A percentile compares a stretch with the other conserved stretches of the same genome.
Evolutionary conservation across 345 rosid genomes (phyloP).

Genomic region (Fremontodendron californicum): DNA sequence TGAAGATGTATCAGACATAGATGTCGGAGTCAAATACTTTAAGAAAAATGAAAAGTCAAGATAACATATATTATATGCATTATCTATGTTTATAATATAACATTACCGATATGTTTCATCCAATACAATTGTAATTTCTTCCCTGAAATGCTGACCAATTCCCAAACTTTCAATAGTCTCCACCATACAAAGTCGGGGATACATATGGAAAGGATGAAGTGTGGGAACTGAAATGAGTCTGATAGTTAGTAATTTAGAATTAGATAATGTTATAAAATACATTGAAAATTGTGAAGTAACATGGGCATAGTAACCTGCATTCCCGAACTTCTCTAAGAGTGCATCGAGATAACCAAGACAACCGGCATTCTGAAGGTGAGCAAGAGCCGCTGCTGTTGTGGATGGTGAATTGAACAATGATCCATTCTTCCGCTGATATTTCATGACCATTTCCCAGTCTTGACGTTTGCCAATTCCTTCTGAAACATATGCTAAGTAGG

Average conservation of each 20-base stretch:
- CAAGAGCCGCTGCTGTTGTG: slow-evolving; percentile 73
- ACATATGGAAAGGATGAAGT: slow-evolving; percentile 53
- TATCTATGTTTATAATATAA: not conserved
- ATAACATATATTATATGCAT: not conserved
- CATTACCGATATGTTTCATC: slow-evolving; percentile 66
- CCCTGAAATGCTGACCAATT: slow-evolving; percentile 49
- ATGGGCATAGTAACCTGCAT: slow-evolving; percentile 45
- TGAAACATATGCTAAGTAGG: slow-evolving; percentile 57
- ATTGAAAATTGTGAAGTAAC: not conserved
- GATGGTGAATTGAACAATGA: slow-evolving; percentile 88
- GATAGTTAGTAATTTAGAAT: slow-evolving; percentile 12
- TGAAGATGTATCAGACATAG: not conserved
- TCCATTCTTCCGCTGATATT: slow-evolving; percentile 68
- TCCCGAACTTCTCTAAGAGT: slow-evolving; percentile 54
- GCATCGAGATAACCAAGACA: slow-evolving; percentile 61
- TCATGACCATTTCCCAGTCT: slow-evolving; percentile 62
- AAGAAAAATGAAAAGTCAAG: not conserved
- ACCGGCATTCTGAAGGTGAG: slow-evolving; percentile 41
- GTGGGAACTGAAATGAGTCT: slow-evolving; percentile 62
- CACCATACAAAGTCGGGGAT: slow-evolving; percentile 53
- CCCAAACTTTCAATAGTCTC: slow-evolving; percentile 71
- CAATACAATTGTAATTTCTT: slow-evolving; percentile 47
- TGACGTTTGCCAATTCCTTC: slow-evolving; percentile 59
- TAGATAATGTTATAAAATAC: not conserved
- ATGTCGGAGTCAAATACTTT: too few species aligned